phyloP scores from a whole-genome alignment of 495 filamentous ascomycete species.

The Penicillium subrubescens region DNA sequence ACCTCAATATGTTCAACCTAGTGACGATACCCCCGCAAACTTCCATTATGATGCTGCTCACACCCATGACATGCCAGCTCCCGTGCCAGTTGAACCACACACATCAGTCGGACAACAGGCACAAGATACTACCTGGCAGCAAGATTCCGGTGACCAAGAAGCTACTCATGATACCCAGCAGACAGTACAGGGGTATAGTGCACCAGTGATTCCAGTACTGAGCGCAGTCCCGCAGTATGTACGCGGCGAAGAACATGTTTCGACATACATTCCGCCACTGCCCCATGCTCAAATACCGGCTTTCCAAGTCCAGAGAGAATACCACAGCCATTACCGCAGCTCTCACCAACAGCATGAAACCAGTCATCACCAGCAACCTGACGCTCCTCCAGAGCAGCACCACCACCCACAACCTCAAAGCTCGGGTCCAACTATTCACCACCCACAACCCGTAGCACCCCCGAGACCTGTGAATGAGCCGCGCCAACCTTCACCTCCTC shows the following conservation, averaged over 20 bases:
- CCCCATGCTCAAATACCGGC: conserved; percentile 17
- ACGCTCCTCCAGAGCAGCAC: conserved; percentile 13
- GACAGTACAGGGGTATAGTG: not conserved
- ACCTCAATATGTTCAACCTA: conserved; percentile 8
- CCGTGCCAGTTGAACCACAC: conserved; percentile 2
- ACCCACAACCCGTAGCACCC: conserved; percentile 43
- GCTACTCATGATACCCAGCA: conserved; percentile 7
- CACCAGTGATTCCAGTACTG: conserved; percentile 20
- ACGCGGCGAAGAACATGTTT: conserved; percentile 47
- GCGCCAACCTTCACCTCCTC: conserved; percentile 37
- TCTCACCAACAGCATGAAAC: too few relatives aligned
- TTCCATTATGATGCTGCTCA: conserved; percentile 12
- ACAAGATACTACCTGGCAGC: not conserved
- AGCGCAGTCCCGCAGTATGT: conserved; percentile 50
- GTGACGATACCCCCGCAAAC: conserved; percentile 1
- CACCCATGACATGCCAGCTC: conserved; percentile 4
- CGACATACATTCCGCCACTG: conserved; percentile 34
- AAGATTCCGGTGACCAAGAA: not conserved
- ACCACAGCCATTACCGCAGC: not conserved
- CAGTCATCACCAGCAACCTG: conserved; percentile 11
- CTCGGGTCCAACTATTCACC: conserved; percentile 19
- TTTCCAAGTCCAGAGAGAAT: conserved; percentile 10
- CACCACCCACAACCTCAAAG: conserved; percentile 10
- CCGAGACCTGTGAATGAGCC: conserved; percentile 30
- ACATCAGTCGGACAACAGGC: not conserved